A percentile compares a stretch with the other conserved stretches of the same genome.
phyloP scores from a whole-genome alignment of 2,329 filamentous ascomycete genomes.

The Metarhizium anisopliae region DNA sequence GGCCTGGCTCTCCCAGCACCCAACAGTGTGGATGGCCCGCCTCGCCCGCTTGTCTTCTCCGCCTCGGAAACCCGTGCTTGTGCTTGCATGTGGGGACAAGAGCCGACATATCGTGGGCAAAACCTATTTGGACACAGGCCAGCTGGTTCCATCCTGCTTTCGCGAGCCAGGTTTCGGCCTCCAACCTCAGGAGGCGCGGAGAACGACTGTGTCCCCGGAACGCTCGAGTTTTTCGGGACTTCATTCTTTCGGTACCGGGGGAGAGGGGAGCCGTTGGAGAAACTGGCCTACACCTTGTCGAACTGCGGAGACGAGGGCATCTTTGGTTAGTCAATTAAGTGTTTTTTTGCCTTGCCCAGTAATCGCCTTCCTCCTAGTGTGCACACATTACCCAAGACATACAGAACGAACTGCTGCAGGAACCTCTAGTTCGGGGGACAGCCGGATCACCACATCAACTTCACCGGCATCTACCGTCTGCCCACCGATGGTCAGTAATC shows the following conservation, averaged over 20 bases:
- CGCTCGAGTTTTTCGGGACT: neutral
- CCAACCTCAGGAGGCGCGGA: too few relatives aligned
- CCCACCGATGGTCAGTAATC: neutral
- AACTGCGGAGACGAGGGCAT: neutral
- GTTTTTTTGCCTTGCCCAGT: neutral
- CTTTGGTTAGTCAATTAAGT: neutral
- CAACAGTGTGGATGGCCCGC: neutral
- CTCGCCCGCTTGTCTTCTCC: neutral
- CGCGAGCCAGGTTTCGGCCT: too few relatives aligned
- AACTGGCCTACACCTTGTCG: neutral
- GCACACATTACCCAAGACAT: neutral
- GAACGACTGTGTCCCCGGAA: neutral
- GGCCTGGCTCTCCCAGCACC: neutral
- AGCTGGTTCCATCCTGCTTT: neutral
- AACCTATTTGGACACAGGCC: neutral
- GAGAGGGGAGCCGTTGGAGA: neutral
- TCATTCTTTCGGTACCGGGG: neutral
- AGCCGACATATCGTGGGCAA: neutral
- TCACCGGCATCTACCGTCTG: neutral
- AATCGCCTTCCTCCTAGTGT: neutral
- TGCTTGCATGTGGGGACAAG: neutral
- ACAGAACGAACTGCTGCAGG: neutral
- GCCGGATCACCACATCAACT: neutral
- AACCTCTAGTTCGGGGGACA: neutral
- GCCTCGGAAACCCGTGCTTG: neutral